phyloP scores from a whole-genome alignment of 1,284 basidiomycete genomes.

The Athelia psychrophila region DNA sequence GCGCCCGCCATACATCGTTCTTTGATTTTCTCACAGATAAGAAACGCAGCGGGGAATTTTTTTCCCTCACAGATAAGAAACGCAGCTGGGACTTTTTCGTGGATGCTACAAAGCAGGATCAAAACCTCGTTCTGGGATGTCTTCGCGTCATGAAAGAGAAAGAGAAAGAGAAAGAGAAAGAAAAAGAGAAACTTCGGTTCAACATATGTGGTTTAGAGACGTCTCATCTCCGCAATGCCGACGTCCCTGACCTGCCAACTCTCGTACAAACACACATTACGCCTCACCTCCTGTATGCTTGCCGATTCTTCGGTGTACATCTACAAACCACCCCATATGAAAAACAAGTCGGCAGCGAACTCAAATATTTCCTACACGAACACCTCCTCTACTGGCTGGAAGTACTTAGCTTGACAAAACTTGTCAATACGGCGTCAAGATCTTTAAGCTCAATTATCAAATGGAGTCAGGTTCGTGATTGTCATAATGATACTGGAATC shows the following conservation, averaged over 20 bases:
- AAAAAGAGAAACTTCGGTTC: background rate
- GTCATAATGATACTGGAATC: background rate
- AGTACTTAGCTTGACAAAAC: background rate
- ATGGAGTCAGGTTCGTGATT: background rate
- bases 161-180: too few relatives aligned
- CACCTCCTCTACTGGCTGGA: background rate
- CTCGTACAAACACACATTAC: background rate
- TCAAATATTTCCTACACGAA: background rate
- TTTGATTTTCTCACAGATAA: background rate
- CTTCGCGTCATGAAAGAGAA: background rate
- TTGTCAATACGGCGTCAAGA: background rate
- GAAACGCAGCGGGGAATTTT: background rate
- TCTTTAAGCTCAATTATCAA: background rate
- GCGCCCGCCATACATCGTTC: background rate
- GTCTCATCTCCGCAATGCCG: background rate
- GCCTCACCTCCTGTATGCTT: background rate
- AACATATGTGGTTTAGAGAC: background rate
- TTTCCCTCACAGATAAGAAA: background rate
- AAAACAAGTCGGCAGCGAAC: background rate
- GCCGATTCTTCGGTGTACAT: background rate
- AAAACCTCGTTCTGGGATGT: background rate
- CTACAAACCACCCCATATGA: background rate
- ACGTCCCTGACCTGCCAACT: background rate
- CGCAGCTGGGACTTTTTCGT: background rate
- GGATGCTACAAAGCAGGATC: background rate